Evolutionary conservation across 352 stramenopile genomes (phyloP), one percentile per base, ranked within the genome.

Genomic region (Phytophthora nicotianae): DNA sequence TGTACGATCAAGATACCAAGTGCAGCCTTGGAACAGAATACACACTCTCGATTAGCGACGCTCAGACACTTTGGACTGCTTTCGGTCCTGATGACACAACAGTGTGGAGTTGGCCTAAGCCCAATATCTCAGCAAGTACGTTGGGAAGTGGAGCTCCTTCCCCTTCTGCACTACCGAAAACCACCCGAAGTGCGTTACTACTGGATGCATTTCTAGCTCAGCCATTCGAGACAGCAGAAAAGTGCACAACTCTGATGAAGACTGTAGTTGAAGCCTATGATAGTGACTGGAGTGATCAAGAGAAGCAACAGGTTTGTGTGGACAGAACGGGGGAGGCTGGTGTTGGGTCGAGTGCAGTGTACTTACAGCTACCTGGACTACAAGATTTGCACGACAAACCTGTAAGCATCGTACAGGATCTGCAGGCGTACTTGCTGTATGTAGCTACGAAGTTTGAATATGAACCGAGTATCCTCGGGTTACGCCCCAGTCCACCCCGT

Each of bases 361-460:
- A 73, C 35, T 49, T 90, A n/a, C 56, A 70, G 1, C 58, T 90
- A 0, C 65, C 76, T 2, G 37, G 70, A 10, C 62, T 90, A 0
- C 10, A 51, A 17, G 23, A 45, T 2, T 66, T 88, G 5, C 13
- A 59, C 0, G 35, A 45, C 6, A 72, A 82, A 4, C 64, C 65
- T 10, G 32, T 67, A 2, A 56, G 38, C 6, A 66, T 72, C 37
- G 66, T 74, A 16, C 52, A 50, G 4, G 77, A 88, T 49, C 27
- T 88, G 17, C 78, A 90, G 35, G 60, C 65, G 2, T 88, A 84
- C 45, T 29, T 90, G 23, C 68, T 64, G 8, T 83, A 90, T 41
- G 57, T 56, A 2, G 81, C 77, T 16, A 83, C 81, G 5, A 86
- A 83, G 50, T 87, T 86, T 21, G 64, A 65, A 0, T 90, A 79